Percentiles rank a stretch among this genome's conserved stretches.
These are phyloP conservation scores for Protea cynaroides DNA, from an alignment of 164 flowering plant genomes.

Conservation along the genomic window DNA sequence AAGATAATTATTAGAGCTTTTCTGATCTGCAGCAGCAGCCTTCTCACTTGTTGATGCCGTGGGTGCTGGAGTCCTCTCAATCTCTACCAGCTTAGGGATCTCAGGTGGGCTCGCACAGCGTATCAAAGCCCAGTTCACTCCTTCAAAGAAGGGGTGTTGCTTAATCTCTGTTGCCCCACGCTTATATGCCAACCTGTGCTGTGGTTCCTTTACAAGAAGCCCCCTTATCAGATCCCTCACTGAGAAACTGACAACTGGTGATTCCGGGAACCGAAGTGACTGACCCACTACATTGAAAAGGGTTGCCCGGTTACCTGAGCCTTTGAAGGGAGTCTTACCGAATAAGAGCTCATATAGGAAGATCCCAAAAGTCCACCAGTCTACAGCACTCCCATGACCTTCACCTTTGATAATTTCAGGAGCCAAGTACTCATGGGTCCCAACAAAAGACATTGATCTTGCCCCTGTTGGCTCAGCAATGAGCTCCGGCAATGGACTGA, in stretches of 20 bases:
- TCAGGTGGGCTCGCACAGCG: slow-evolving; percentile 89
- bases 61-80: slow-evolving; percentile 39
- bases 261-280: slow-evolving; percentile 78
- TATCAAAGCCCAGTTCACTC: slow-evolving; percentile 84
- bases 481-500: slow-evolving; percentile 84
- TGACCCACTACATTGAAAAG: slow-evolving; percentile 86
- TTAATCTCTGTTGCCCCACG: slow-evolving; percentile 86
- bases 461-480: slow-evolving; percentile 88
- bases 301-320: slow-evolving; percentile 84
- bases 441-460: slow-evolving; percentile 91
- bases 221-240: slow-evolving; percentile 83
- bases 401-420: slow-evolving; percentile 95
- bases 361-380: slow-evolving; percentile 97
- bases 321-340: slow-evolving; percentile 90
- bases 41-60: slow-evolving; percentile 43
- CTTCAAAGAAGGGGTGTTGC: slow-evolving; percentile 90
- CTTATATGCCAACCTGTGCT: slow-evolving; percentile 70
- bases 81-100: slow-evolving; percentile 61
- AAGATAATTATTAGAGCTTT: slow-evolving; percentile 53
- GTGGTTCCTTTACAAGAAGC: slow-evolving; percentile 80
- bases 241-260: slow-evolving; percentile 73
- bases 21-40: slow-evolving; percentile 30
- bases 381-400: slow-evolving; percentile 95
- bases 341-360: slow-evolving; percentile 77
- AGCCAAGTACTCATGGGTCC: slow-evolving; percentile 88